These are phyloP conservation scores for Chlorella sp. DNA, from an alignment of 139 green algal genomes.

Conservation along the genomic window DNA sequence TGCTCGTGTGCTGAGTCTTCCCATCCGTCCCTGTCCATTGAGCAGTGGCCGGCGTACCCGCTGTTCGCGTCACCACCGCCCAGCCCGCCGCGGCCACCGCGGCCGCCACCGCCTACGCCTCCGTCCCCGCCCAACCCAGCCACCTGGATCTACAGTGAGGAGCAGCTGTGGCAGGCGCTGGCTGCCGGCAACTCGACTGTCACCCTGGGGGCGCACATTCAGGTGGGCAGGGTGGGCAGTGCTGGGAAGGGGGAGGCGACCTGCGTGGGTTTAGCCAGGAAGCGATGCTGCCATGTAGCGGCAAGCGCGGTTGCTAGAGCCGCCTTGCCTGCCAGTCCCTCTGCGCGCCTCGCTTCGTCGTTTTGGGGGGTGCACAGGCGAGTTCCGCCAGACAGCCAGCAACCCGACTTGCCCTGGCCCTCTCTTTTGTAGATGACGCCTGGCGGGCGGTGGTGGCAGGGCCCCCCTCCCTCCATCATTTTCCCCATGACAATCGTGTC, in stretches of 20 bases:
- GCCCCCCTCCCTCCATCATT: slow-evolving; percentile 38
- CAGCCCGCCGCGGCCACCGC: slow-evolving; percentile 31
- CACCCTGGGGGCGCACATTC: slow-evolving; percentile 50
- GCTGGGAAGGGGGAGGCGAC: too few relatives aligned
- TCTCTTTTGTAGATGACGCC: slow-evolving; percentile 1
- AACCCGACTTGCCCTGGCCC: too few relatives aligned
- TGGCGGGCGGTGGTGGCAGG: slow-evolving; percentile 34
- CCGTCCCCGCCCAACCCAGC: slow-evolving; percentile 44
- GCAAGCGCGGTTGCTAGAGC: too few relatives aligned
- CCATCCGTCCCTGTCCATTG: neutral
- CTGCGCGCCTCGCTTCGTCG: too few relatives aligned
- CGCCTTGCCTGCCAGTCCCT: too few relatives aligned
- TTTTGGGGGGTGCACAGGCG: too few relatives aligned
- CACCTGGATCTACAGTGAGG: slow-evolving; percentile 46
- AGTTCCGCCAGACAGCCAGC: too few relatives aligned
- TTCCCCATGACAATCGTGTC: slow-evolving; percentile 24
- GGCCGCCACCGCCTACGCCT: slow-evolving; percentile 37
- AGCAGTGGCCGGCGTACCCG: slow-evolving; percentile 21
- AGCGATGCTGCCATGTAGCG: too few relatives aligned
- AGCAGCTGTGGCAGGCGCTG: slow-evolving; percentile 50
- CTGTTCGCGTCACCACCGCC: slow-evolving; percentile 32
- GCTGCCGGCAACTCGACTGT: slow-evolving; percentile 32
- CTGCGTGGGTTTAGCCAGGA: too few relatives aligned
- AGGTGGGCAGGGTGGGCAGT: neutral
- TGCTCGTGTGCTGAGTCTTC: too few relatives aligned